These are phyloP conservation scores for Podosphaera xanthii DNA, from an alignment of 2,329 filamentous ascomycete genomes.

Conservation along the genomic window DNA sequence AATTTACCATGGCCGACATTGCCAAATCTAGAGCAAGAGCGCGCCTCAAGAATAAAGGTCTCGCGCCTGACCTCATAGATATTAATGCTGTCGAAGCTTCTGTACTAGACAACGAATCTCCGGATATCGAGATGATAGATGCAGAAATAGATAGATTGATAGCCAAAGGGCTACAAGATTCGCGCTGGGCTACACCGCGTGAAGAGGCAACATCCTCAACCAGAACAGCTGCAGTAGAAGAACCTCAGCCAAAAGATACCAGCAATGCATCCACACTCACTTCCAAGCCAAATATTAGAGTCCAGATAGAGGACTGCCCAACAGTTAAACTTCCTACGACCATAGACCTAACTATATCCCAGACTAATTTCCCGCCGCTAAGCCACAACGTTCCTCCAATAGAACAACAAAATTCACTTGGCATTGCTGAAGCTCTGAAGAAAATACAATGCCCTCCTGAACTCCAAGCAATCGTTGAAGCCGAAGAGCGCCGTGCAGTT, in stretches of 20 bases:
- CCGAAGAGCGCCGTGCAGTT: background rate
- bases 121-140: background rate
- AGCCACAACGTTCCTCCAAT: no score
- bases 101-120: background rate
- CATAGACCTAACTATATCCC: no score
- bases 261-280: background rate
- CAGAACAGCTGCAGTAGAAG: background rate
- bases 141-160: background rate
- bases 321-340: no score
- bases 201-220: background rate
- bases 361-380: no score
- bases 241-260: background rate
- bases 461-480: background rate
- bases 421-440: background rate
- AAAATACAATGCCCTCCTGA: background rate
- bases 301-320: no score
- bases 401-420: no score
- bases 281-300: background rate
- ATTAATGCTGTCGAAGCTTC: background rate
- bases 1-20: background rate
- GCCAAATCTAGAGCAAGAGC: background rate
- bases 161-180: background rate
- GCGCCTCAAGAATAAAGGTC: background rate
- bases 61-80: background rate
- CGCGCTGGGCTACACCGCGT: background rate